A percentile compares a stretch with the other conserved stretches of the same genome.
Evolutionary conservation across 306 rosid genomes (phyloP).

Genomic region (Begonia masoniana): DNA sequence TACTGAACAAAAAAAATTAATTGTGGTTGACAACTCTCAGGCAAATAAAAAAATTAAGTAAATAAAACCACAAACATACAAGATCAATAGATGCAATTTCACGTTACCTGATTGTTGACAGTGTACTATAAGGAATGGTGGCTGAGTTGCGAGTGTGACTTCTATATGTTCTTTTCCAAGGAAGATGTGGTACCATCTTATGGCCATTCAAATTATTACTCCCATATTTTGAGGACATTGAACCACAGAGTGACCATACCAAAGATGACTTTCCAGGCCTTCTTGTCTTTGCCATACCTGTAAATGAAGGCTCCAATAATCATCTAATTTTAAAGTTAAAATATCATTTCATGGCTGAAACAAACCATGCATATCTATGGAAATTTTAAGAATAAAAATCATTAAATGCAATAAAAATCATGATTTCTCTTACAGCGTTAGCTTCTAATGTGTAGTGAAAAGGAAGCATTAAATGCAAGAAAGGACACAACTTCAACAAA

Average conservation of each 20-base stretch:
- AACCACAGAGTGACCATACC: slow-evolving; percentile 69
- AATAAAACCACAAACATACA: slow-evolving; percentile 1
- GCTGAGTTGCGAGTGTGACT: slow-evolving; percentile 27
- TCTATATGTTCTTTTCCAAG: slow-evolving; percentile 76
- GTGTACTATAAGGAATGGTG: slow-evolving; percentile 35
- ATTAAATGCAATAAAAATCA: no score
- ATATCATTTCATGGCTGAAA: neutral
- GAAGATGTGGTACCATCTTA: slow-evolving; percentile 58
- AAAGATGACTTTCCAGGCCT: slow-evolving; percentile 53
- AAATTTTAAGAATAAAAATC: no score
- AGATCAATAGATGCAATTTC: slow-evolving; percentile 4
- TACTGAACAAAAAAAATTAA: slow-evolving; percentile 46
- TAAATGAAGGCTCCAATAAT: slow-evolving; percentile 14
- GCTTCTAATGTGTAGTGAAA: no score
- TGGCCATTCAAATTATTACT: slow-evolving; percentile 24
- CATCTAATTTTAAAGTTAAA: neutral
- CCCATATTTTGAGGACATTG: slow-evolving; percentile 27
- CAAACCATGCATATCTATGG: neutral
- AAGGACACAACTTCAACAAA: no score
- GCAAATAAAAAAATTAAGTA: slow-evolving; percentile 10
- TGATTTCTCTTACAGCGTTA: no score
- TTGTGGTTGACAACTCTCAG: slow-evolving; percentile 11
- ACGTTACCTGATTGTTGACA: slow-evolving; percentile 50
- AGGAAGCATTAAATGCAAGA: no score
- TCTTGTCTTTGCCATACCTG: slow-evolving; percentile 35